phyloP scores from a whole-genome alignment of 129 eudicot genomes.

The Escallonia herrerae region DNA sequence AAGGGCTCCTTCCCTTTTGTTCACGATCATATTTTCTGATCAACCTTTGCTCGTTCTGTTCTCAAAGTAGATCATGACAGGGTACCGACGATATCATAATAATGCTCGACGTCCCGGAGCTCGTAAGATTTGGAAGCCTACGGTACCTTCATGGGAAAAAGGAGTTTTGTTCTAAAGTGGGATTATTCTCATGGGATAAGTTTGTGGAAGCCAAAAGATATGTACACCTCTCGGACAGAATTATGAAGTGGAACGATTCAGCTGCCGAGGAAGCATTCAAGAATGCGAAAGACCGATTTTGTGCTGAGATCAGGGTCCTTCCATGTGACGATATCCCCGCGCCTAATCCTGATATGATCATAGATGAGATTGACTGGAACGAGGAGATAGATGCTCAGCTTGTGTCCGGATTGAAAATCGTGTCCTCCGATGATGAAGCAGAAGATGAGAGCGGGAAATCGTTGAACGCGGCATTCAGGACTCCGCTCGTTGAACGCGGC shows the following conservation, averaged over 20 bases:
- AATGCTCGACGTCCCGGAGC: too few species aligned
- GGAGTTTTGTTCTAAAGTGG: slow-evolving; percentile 14
- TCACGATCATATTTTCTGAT: too few species aligned
- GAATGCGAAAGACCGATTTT: slow-evolving; percentile 9
- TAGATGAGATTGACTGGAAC: slow-evolving; percentile 12
- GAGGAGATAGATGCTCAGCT: not conserved
- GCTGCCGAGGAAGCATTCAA: slow-evolving; percentile 19
- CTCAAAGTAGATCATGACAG: too few species aligned
- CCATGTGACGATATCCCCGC: not conserved
- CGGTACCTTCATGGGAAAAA: slow-evolving; percentile 21
- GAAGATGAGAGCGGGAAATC: not conserved
- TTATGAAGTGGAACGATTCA: slow-evolving; percentile 16
- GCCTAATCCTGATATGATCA: slow-evolving; percentile 19
- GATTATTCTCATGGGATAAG: slow-evolving; percentile 17
- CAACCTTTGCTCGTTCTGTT: too few species aligned
- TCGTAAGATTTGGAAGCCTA: slow-evolving; percentile 5
- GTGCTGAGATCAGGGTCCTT: slow-evolving; percentile 1
- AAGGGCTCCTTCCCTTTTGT: too few species aligned
- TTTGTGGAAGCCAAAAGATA: slow-evolving; percentile 16
- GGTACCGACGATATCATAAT: too few species aligned
- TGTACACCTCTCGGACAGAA: not conserved
- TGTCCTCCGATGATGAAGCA: not conserved
- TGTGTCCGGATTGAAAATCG: not conserved
- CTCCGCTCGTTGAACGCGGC: too few species aligned
- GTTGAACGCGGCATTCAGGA: too few species aligned